phyloP scores from a whole-genome alignment of 2,329 filamentous ascomycete genomes.

The Zasmidium angulare region DNA sequence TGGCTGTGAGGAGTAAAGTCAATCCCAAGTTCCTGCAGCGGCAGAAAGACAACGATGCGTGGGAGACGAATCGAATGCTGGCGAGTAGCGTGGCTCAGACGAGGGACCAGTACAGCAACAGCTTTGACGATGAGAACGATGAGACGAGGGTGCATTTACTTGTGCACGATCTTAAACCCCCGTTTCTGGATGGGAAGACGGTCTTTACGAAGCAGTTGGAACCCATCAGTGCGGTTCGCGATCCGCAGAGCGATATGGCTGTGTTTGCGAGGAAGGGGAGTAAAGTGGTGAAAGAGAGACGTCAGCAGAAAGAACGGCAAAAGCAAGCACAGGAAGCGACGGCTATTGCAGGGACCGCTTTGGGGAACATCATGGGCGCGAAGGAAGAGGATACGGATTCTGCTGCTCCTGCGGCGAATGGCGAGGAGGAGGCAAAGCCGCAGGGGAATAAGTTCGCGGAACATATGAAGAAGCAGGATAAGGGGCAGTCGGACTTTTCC shows the following conservation, averaged over 20 bases:
- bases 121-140: constrained; percentile 86
- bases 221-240: constrained; percentile 86
- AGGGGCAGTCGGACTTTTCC: constrained; percentile 83
- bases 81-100: constrained; percentile 93
- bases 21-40: constrained; percentile 78
- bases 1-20: constrained; percentile 40
- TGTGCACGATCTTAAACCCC: constrained; percentile 89
- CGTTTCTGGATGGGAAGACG: constrained; percentile 90
- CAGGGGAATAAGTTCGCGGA: constrained; percentile 80
- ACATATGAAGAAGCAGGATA: constrained; percentile 83
- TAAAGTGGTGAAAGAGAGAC: constrained; percentile 83
- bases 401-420: constrained; percentile 61
- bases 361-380: constrained; percentile 93
- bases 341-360: constrained; percentile 82
- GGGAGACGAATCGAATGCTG: constrained; percentile 98
- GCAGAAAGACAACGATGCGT: constrained; percentile 92
- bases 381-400: constrained; percentile 90
- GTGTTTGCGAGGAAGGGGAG: constrained; percentile 96
- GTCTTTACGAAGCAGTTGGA: constrained; percentile 98
- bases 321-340: constrained; percentile 95
- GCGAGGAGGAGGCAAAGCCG: constrained; percentile 63
- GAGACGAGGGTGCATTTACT: constrained; percentile 84
- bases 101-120: constrained; percentile 65
- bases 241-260: constrained; percentile 97
- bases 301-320: constrained; percentile 89